phyloP scores from a whole-genome alignment of 2,329 filamentous ascomycete species.

The Davidsoniella eucalypti region DNA sequence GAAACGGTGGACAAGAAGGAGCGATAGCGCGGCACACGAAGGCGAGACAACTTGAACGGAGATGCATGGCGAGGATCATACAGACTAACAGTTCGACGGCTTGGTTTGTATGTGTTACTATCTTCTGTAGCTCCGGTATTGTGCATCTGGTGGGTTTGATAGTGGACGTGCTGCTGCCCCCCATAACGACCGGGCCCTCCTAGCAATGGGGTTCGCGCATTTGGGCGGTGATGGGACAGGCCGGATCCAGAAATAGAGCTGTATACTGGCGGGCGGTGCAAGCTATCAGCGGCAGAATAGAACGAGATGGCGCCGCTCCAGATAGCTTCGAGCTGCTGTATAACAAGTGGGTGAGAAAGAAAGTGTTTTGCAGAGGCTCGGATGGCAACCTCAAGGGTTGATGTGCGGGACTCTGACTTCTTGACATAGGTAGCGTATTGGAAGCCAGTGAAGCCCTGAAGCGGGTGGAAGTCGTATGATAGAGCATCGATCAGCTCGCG shows the following conservation, averaged over 20 bases:
- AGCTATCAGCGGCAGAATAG: constrained; percentile 69
- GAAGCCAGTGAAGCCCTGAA: constrained; percentile 55
- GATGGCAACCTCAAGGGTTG: constrained; percentile 84
- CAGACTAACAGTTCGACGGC: constrained; percentile 59
- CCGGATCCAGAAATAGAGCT: constrained; percentile 1
- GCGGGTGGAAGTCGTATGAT: constrained; percentile 86
- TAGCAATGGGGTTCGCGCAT: constrained; percentile 9
- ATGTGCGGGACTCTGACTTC: constrained; percentile 49
- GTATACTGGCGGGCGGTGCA: constrained; percentile 44
- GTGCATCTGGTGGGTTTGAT: constrained; percentile 1
- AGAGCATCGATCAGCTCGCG: constrained; percentile 84
- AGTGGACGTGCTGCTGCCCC: constrained; percentile 3
- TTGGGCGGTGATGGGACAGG: neutral
- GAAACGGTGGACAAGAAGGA: constrained; percentile 82
- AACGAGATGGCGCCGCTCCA: constrained; percentile 95
- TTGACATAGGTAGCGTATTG: constrained; percentile 21
- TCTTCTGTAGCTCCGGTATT: neutral
- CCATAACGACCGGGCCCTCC: neutral
- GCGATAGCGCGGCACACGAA: constrained; percentile 81
- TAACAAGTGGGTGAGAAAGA: constrained; percentile 75
- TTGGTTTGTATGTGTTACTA: constrained; percentile 19
- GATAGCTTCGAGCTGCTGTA: constrained; percentile 90
- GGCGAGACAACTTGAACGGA: constrained; percentile 74
- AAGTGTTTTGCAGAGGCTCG: constrained; percentile 85
- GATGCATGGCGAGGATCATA: constrained; percentile 87